Evolutionary conservation across 345 rosid species (phyloP).

Genomic region (Pistacia vera): DNA sequence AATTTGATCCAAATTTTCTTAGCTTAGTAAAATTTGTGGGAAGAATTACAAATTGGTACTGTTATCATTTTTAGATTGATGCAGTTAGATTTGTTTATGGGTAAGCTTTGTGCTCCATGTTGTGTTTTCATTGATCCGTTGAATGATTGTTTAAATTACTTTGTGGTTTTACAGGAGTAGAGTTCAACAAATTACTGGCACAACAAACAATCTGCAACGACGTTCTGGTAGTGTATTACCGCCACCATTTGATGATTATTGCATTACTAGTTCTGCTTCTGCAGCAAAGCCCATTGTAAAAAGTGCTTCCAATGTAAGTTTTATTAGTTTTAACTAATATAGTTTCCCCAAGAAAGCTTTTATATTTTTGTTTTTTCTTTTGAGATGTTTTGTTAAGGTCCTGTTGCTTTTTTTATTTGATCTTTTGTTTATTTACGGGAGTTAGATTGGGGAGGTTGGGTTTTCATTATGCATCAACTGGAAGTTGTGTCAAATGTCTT

Average conservation of each 20-base stretch:
- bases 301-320: slow-evolving; percentile 63
- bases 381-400: background rate
- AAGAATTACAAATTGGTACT: background rate
- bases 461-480: background rate
- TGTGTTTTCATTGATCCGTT: background rate
- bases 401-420: too few species aligned
- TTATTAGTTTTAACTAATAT: background rate
- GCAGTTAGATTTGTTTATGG: background rate
- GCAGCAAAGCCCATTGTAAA: slow-evolving; percentile 52
- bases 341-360: background rate
- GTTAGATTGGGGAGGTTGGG: background rate
- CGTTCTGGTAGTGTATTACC: slow-evolving; percentile 75
- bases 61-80: background rate
- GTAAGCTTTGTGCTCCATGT: background rate
- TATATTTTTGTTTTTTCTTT: background rate
- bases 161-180: slow-evolving; percentile 57
- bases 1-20: background rate
- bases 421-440: background rate
- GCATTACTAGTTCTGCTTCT: slow-evolving; percentile 43
- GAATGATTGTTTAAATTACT: slow-evolving; percentile 28
- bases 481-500: background rate
- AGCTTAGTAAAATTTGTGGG: background rate
- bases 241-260: slow-evolving; percentile 72
- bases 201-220: slow-evolving; percentile 48
- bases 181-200: slow-evolving; percentile 81